These are phyloP conservation scores for Phaeosphaeriaceae sp. DNA, from an alignment of 2,329 filamentous ascomycete species.

Conservation along the genomic window DNA sequence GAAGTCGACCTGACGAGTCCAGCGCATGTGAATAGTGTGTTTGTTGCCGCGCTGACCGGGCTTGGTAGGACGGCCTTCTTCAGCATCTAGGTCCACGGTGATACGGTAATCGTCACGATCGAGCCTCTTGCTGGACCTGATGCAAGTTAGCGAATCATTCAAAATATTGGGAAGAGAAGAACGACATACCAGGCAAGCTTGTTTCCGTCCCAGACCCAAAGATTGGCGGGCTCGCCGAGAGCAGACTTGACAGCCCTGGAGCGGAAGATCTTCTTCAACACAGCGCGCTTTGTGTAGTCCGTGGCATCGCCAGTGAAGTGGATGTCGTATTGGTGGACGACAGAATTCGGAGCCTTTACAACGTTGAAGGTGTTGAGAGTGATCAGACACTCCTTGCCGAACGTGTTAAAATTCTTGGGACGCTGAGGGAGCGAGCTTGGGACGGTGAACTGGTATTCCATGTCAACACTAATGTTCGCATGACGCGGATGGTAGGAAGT, in stretches of 20 bases:
- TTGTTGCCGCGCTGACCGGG: slow-evolving; percentile 49
- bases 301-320: slow-evolving; percentile 65
- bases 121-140: slow-evolving; percentile 36
- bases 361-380: slow-evolving; percentile 80
- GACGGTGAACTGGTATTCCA: slow-evolving; percentile 25
- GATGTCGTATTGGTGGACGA: slow-evolving; percentile 86
- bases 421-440: slow-evolving; percentile 41
- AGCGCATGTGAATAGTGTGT: slow-evolving; percentile 68
- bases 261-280: slow-evolving; percentile 80
- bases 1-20: slow-evolving; percentile 74
- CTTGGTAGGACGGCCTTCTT: slow-evolving; percentile 51
- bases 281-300: slow-evolving; percentile 63
- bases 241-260: slow-evolving; percentile 65
- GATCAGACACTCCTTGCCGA: slow-evolving; percentile 50
- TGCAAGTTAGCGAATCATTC: slow-evolving; percentile 12
- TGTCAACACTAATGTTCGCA: slow-evolving; percentile 32
- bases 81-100: slow-evolving; percentile 75
- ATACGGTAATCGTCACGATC: slow-evolving; percentile 50
- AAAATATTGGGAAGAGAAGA: not conserved
- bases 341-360: slow-evolving; percentile 62
- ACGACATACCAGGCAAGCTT: slow-evolving; percentile 79
- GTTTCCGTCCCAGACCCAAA: slow-evolving; percentile 82
- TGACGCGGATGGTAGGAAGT: slow-evolving; percentile 22
- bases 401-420: slow-evolving; percentile 46
- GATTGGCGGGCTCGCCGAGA: slow-evolving; percentile 54